Conservation (phyloP, 148 eudicot genomes). For the Nepenthes mirabilis region DNA sequence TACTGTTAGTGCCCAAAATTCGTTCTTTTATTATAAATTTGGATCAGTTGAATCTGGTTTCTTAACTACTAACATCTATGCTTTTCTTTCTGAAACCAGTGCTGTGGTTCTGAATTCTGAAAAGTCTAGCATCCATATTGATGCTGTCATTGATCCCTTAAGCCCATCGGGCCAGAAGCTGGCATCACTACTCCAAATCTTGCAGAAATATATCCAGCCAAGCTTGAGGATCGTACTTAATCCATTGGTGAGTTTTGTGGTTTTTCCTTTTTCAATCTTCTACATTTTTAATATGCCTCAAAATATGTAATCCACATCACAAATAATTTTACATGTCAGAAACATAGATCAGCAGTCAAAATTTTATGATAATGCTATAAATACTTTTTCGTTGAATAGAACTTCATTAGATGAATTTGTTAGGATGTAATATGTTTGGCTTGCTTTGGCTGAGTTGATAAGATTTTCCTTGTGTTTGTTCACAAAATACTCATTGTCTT, state of each 20-base stretch:
- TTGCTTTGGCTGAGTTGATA: no score
- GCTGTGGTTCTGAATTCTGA: conserved; percentile 67
- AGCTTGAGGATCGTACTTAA: conserved; percentile 93
- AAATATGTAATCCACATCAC: no score
- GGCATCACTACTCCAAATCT: conserved; percentile 60
- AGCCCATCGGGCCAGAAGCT: conserved; percentile 86
- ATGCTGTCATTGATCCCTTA: conserved; percentile 95
- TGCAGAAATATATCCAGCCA: conserved; percentile 66
- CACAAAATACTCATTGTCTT: no score
- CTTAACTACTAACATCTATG: not conserved
- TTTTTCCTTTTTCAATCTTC: not conserved
- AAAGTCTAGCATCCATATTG: conserved; percentile 71
- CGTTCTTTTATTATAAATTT: no score
- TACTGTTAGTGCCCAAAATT: no score
- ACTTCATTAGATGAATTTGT: no score
- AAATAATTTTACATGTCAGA: no score
- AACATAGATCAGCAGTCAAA: no score
- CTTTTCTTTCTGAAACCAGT: conserved; percentile 27
- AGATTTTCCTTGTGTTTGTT: no score
- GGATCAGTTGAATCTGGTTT: not conserved
- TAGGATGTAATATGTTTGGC: no score
- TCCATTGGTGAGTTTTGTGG: conserved; percentile 58
- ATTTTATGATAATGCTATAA: no score
- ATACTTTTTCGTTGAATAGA: no score
- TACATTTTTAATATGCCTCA: not conserved